phyloP scores from a whole-genome alignment of 257 asterid species.

The Solanum virginianum region DNA sequence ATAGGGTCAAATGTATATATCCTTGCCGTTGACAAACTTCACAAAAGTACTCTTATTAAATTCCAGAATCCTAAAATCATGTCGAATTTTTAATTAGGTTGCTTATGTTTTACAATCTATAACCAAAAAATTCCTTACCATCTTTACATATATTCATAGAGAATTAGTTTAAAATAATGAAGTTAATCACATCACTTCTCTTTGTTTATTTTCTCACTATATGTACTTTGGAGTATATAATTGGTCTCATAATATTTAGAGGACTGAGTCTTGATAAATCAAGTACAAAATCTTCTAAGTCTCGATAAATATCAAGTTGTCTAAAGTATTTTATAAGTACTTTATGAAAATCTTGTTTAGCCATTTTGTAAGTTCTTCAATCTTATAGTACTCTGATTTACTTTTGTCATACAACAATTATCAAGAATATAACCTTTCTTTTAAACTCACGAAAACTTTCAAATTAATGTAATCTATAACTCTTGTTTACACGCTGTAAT shows the following conservation, averaged over 20 bases:
- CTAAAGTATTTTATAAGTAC: background rate
- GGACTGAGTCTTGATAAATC: background rate
- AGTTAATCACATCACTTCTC: background rate
- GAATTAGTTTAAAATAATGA: background rate
- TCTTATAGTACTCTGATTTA: background rate
- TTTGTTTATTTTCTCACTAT: background rate
- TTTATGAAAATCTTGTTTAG: background rate
- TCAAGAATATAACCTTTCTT: background rate
- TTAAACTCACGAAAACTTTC: background rate
- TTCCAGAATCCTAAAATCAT: background rate
- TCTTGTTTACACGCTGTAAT: too few species aligned
- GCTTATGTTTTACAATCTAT: background rate
- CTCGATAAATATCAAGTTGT: background rate
- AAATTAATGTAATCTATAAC: background rate
- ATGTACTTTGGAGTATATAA: background rate
- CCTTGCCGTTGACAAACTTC: rapidly evolving
- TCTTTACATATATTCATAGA: background rate
- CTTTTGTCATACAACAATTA: background rate
- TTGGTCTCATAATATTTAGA: background rate
- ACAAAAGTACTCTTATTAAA: background rate
- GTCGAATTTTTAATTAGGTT: background rate
- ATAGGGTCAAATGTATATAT: background rate
- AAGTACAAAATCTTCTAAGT: background rate
- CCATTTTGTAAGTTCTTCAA: background rate
- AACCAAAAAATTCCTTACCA: background rate